Evolutionary conservation across 768 basidiomycete genomes (phyloP).

Genomic region (Xerocomellus chrysenteron): DNA sequence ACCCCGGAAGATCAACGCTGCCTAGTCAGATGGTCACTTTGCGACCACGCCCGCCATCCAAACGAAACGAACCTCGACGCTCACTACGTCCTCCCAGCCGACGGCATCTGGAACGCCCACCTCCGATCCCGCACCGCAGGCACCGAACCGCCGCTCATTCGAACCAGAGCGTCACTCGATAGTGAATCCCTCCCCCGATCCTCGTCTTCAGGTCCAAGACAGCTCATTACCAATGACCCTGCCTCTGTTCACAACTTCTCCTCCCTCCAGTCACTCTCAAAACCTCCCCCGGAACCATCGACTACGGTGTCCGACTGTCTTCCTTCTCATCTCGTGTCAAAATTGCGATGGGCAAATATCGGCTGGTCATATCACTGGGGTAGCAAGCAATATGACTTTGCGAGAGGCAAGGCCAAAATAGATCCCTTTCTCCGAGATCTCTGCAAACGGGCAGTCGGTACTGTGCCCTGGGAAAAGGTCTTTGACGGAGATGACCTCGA

Average conservation of each 20-base stretch:
- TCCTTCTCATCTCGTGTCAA: slow-evolving; percentile 61
- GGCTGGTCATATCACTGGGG: slow-evolving; percentile 98
- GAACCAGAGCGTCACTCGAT: slow-evolving; percentile 34
- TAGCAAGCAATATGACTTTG: slow-evolving; percentile 91
- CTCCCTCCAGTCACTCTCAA: slow-evolving; percentile 52
- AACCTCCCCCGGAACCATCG: slow-evolving; percentile 66
- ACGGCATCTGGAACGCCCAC: slow-evolving; percentile 76
- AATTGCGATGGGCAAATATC: slow-evolving; percentile 93
- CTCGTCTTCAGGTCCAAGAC: slow-evolving; percentile 51
- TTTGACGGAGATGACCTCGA: slow-evolving; percentile 41
- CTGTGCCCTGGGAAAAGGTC: slow-evolving; percentile 70
- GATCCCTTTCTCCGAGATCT: slow-evolving; percentile 52
- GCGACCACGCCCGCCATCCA: slow-evolving; percentile 70
- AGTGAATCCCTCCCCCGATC: not conserved
- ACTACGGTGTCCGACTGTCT: slow-evolving; percentile 48
- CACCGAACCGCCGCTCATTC: slow-evolving; percentile 42
- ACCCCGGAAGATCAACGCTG: slow-evolving; percentile 59
- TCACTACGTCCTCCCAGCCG: slow-evolving; percentile 74
- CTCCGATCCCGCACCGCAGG: slow-evolving; percentile 32
- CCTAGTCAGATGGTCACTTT: slow-evolving; percentile 71
- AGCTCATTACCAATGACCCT: slow-evolving; percentile 71
- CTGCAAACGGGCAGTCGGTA: slow-evolving; percentile 60
- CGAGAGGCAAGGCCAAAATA: slow-evolving; percentile 62
- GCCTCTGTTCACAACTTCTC: slow-evolving; percentile 57
- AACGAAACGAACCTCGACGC: slow-evolving; percentile 90